Evolutionary conservation across 768 basidiomycete species (phyloP).

Genomic region (Paxillus involutus): DNA sequence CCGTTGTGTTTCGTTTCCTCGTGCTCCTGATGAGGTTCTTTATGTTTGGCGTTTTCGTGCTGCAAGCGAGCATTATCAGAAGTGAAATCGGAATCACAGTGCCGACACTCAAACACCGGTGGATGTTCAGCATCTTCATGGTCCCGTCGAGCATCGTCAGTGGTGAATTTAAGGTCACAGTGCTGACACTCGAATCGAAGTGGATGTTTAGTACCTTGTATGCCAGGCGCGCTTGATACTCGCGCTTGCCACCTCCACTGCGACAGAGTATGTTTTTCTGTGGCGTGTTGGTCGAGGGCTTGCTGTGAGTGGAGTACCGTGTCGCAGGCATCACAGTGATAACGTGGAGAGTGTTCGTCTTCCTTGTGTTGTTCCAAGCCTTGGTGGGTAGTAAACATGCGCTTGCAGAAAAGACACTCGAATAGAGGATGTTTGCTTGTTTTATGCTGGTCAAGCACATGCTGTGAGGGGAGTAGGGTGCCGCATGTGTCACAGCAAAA

Average conservation of each 20-base stretch:
- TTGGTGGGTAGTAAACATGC: conserved; percentile 2
- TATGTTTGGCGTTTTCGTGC: conserved; percentile 16
- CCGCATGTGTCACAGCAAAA: conserved; percentile 5
- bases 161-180: conserved; percentile 8
- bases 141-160: no score
- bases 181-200: conserved; percentile 6
- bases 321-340: conserved; percentile 8
- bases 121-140: background rate
- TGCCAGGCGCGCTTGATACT: conserved; percentile 2
- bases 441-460: conserved; percentile 15
- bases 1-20: background rate
- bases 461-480: conserved; percentile 1
- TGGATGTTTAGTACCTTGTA: conserved; percentile 8
- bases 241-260: conserved; percentile 14
- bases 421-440: conserved; percentile 10
- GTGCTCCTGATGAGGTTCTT: background rate
- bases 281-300: conserved; percentile 15
- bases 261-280: conserved; percentile 9
- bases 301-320: conserved; percentile 1
- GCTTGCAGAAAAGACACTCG: conserved; percentile 18
- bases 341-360: conserved; percentile 1
- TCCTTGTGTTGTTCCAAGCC: conserved; percentile 10
- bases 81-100: conserved; percentile 12
- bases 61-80: conserved; percentile 1
- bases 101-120: background rate